A percentile compares a stretch with the other conserved stretches of the same genome.
Conservation (phyloP, 2,329 filamentous ascomycete species). For the Blastomyces silverae region DNA sequence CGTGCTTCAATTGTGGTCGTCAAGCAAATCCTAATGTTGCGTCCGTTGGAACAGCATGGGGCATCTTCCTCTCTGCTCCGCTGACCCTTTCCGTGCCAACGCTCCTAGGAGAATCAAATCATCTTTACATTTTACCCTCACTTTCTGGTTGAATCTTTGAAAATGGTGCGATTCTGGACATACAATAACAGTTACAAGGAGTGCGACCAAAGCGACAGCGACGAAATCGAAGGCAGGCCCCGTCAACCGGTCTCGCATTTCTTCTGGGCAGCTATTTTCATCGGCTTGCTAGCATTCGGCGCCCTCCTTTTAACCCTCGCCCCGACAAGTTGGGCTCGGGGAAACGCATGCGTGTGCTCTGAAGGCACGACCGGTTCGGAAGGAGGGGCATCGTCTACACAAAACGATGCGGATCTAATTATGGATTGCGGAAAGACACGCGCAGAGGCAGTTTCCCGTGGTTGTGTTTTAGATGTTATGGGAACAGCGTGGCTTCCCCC, state of each 20-base stretch:
- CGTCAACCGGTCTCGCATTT: neutral
- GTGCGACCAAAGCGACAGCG: slow-evolving; percentile 4
- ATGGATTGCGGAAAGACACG: slow-evolving; percentile 16
- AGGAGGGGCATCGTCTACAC: neutral
- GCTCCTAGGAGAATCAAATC: neutral
- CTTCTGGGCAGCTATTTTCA: neutral
- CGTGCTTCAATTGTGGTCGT: neutral
- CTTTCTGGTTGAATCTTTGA: neutral
- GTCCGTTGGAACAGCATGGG: neutral
- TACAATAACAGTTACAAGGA: neutral
- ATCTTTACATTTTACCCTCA: neutral
- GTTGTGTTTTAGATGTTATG: slow-evolving; percentile 16
- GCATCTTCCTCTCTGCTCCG: neutral
- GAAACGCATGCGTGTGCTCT: neutral
- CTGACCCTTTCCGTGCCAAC: neutral
- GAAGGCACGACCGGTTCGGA: neutral
- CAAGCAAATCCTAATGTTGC: neutral
- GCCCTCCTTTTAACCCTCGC: neutral
- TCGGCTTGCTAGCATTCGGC: neutral
- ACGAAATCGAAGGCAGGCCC: neutral
- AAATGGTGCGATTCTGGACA: neutral
- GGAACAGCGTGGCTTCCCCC: slow-evolving; percentile 17
- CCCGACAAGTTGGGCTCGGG: neutral
- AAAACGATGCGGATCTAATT: neutral
- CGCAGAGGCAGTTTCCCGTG: slow-evolving; percentile 14